These are phyloP conservation scores for Spinacia oleracea DNA, from an alignment of 179 eudicot genomes.

Conservation along the genomic window DNA sequence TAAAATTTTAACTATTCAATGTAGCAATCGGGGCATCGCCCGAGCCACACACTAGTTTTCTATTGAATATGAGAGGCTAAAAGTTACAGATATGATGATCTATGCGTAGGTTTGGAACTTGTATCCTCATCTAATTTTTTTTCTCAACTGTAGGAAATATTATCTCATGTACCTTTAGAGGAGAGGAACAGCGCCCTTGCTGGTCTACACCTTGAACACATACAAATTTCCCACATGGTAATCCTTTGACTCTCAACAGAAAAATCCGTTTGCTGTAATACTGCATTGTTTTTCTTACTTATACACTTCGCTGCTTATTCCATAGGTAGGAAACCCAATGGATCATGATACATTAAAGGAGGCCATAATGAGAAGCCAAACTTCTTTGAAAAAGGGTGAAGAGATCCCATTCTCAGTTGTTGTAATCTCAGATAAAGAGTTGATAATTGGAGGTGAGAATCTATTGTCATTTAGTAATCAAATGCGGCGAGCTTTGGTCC, in stretches of 20 bases:
- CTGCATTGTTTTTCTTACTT: slow-evolving; percentile 8
- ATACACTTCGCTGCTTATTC: slow-evolving; percentile 1
- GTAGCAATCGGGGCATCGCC: too few species aligned
- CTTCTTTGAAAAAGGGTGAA: slow-evolving; percentile 47
- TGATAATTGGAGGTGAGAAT: slow-evolving; percentile 68
- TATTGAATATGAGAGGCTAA: not conserved
- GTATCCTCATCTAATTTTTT: not conserved
- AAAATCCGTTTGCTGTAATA: not conserved
- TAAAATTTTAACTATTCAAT: too few species aligned
- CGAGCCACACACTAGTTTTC: too few species aligned
- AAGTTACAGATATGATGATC: slow-evolving; percentile 7
- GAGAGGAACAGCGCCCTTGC: slow-evolving; percentile 54
- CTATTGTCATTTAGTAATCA: slow-evolving; percentile 5
- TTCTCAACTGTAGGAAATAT: slow-evolving; percentile 58
- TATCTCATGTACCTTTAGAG: slow-evolving; percentile 76
- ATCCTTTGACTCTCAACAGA: slow-evolving; percentile 15
- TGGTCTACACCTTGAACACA: slow-evolving; percentile 63
- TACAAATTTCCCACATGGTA: slow-evolving; percentile 80
- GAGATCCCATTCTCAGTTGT: slow-evolving; percentile 74
- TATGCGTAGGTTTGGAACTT: slow-evolving; percentile 13
- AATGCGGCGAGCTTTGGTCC: slow-evolving; percentile 7
- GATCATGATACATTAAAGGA: slow-evolving; percentile 70
- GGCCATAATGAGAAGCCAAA: slow-evolving; percentile 59
- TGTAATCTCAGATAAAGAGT: slow-evolving; percentile 73
- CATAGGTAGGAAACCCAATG: slow-evolving; percentile 85